Base-by-base conservation (phyloP, 1,284 basidiomycete genomes). In the Tilletia caries region DNA sequence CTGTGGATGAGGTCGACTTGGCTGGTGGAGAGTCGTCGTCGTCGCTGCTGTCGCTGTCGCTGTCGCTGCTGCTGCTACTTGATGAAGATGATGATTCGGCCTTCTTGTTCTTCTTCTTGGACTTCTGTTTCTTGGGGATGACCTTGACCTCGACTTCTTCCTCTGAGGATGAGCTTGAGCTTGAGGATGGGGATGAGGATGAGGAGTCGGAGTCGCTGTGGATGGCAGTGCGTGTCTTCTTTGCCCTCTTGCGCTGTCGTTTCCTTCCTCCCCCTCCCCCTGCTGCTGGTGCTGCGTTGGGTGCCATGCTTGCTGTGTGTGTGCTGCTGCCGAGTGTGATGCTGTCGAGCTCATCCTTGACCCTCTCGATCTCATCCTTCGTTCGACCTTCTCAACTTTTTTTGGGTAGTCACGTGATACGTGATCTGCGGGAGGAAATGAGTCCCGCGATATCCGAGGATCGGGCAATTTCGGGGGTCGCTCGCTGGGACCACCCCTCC, bases 201-300 rank as follows among this genome's bases (percentile, higher is more conserved):
- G 58, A 62, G 18, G 58, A 62, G 3, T 25, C n/a, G 23, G 58
- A 62, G 58, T 33, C 29, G 58, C 32, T 34, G 58, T 34, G 20
- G 29, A 62, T 34, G 32, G 58, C 58, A 18, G 58, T 62, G 12
- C 58, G 29, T 12, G 58, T 62, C 33, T 62, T 62, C 32, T 62
- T 62, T 12, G 13, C 33, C 15, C 58, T 25, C 32, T 33, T 62
- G 58, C 58, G 58, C 32, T 33, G 29, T 4, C 58, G 27, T 23
- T 62, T 62, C 4, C 37, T 15, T 41, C 37, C 37, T 41, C 37
- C 37, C 37, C 6, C 37, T 41, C 37, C 37, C 15, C 10, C 37
- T 41, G 10, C 37, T 41, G 10, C 37, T 41, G 37, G 10, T 41
- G 37, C 37, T 41, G 37, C 37, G 8, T 41, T 41, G 10, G 37